These are phyloP conservation scores for Phytophthora sansomeana DNA, from an alignment of 352 stramenopile species.

Conservation along the genomic window DNA sequence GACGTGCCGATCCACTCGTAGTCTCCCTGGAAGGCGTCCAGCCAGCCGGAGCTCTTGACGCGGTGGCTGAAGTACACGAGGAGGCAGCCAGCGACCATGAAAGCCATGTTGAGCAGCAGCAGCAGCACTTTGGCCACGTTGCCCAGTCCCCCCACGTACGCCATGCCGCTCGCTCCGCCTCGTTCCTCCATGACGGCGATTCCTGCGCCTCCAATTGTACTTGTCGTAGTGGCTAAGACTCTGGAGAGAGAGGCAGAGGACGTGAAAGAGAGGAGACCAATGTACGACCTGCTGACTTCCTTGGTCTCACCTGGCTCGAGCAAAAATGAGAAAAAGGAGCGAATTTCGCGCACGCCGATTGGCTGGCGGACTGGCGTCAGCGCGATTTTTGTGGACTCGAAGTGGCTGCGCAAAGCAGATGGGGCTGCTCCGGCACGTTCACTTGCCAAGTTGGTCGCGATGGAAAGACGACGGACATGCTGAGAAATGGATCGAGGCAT, in stretches of 20 bases:
- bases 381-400: constrained; percentile 15
- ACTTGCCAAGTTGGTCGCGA: neutral
- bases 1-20: constrained; percentile 71
- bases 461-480: neutral
- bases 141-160: constrained; percentile 60
- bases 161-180: constrained; percentile 42
- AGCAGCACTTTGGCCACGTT: constrained; percentile 84
- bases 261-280: constrained; percentile 12
- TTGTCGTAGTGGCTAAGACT: constrained; percentile 16
- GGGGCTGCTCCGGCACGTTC: neutral
- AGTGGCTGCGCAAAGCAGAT: constrained; percentile 18
- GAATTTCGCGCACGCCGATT: constrained; percentile 1
- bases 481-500: constrained; percentile 3
- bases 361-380: constrained; percentile 6
- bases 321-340: constrained; percentile 18
- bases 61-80: constrained; percentile 86
- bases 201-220: constrained; percentile 22
- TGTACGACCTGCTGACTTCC: constrained; percentile 5
- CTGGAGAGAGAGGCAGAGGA: neutral
- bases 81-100: constrained; percentile 78
- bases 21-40: constrained; percentile 76
- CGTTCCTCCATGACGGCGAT: constrained; percentile 63
- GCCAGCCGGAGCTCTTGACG: constrained; percentile 70
- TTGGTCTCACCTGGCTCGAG: constrained; percentile 19
- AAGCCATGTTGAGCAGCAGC: constrained; percentile 86